Evolutionary conservation across 805 yeast species (phyloP).

Genomic region (Suhomyces pyralidae): DNA sequence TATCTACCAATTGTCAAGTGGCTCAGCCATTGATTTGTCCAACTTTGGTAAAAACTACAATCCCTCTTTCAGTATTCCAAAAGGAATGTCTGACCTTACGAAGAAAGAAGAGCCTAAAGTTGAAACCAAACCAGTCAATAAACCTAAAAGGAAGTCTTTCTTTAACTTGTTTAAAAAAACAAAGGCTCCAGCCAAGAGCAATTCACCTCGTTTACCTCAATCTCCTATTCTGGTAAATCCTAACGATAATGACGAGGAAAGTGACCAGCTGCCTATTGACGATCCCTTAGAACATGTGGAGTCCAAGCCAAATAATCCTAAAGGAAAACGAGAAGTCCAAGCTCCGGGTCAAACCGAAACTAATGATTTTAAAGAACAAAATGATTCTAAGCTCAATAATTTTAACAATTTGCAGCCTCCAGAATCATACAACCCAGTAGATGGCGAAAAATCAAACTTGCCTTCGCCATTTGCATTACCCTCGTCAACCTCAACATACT

Average conservation of each 20-base stretch:
- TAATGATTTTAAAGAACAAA: too few relatives aligned
- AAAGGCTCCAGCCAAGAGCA: conserved; percentile 7
- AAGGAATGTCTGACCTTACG: conserved; percentile 11
- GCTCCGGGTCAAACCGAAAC: background rate
- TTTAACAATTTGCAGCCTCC: background rate
- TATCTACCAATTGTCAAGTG: conserved; percentile 16
- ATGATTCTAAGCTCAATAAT: background rate
- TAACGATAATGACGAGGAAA: background rate
- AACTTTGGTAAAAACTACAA: conserved; percentile 39
- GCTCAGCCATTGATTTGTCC: conserved; percentile 38
- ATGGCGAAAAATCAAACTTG: conserved; percentile 11
- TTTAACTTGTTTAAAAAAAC: conserved; percentile 34
- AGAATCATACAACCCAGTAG: conserved; percentile 3
- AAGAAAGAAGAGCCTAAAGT: conserved; percentile 5
- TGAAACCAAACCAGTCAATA: background rate
- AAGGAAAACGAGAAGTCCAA: background rate
- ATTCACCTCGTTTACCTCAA: conserved; percentile 13
- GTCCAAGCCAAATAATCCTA: background rate
- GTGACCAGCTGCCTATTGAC: background rate
- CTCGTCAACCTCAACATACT: conserved; percentile 39
- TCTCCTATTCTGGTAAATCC: conserved; percentile 9
- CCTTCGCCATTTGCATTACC: conserved; percentile 47
- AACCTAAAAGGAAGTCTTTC: conserved; percentile 28
- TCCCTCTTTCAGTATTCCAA: conserved; percentile 31
- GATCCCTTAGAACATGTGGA: background rate